These are phyloP conservation scores for Sclerotinia trifoliorum DNA, from an alignment of 2,329 filamentous ascomycete genomes.

Conservation along the genomic window DNA sequence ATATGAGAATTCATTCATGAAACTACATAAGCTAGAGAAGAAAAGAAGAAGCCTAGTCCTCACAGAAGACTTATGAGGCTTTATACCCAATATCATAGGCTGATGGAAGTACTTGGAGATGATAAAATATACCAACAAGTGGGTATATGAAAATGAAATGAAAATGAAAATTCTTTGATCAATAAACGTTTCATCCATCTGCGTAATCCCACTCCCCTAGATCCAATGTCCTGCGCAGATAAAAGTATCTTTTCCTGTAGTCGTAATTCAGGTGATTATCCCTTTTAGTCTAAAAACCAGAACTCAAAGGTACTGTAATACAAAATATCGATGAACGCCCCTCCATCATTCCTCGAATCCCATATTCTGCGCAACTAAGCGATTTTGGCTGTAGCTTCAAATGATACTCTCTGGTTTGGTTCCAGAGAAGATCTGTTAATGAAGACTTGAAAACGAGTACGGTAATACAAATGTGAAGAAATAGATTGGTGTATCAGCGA, in stretches of 20 bases:
- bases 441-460: background rate
- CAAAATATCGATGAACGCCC: background rate
- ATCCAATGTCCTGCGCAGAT: background rate
- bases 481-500: background rate
- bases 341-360: background rate
- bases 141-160: background rate
- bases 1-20: background rate
- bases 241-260: background rate
- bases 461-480: slow-evolving; percentile 2
- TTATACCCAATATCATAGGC: background rate
- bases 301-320: background rate
- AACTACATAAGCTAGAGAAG: background rate
- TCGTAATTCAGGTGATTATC: background rate
- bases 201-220: no score
- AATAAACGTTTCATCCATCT: background rate
- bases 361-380: background rate
- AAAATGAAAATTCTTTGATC: background rate
- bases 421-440: background rate
- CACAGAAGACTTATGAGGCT: background rate
- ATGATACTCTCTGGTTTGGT: background rate
- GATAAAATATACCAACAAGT: background rate
- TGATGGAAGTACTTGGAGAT: background rate
- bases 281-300: background rate
- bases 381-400: background rate
- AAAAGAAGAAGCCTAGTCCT: no score